Conservation (phyloP, 176 grass and related monocot species). For the Poa pratensis region DNA sequence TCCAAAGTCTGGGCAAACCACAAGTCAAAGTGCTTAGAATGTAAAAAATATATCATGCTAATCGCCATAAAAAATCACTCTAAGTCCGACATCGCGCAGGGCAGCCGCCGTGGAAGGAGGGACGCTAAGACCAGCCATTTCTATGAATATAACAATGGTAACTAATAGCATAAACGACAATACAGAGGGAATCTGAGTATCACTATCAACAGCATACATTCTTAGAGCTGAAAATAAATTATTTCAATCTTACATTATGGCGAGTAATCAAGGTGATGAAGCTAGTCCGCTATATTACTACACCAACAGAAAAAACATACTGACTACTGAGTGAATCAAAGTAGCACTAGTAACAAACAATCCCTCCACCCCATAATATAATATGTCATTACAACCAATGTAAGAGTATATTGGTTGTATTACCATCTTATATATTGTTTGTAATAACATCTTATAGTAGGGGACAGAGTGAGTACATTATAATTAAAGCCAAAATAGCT, state of each 20-base stretch:
- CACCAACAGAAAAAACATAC: background rate
- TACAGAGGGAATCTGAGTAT: background rate
- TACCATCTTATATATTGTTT: no score
- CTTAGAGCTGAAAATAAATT: background rate
- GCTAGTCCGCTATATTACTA: background rate
- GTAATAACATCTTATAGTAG: no score
- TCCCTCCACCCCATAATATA: no score
- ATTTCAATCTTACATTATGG: conserved; percentile 24
- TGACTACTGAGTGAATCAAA: background rate
- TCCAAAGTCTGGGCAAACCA: background rate
- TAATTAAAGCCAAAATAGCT: background rate
- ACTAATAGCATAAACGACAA: conserved; percentile 6
- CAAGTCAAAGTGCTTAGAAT: conserved; percentile 6
- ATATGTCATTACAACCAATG: no score
- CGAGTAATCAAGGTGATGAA: background rate
- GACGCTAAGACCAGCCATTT: background rate
- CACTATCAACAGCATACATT: conserved; percentile 3
- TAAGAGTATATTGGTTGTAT: no score
- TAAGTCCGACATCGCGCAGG: background rate
- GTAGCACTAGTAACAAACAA: background rate
- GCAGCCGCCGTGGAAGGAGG: background rate
- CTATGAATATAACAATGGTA: background rate
- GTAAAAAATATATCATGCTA: background rate
- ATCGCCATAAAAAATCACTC: background rate
- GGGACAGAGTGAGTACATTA: background rate